These are phyloP conservation scores for Dictyophora rubrovolvata DNA, from an alignment of 768 basidiomycete species.

Conservation along the genomic window DNA sequence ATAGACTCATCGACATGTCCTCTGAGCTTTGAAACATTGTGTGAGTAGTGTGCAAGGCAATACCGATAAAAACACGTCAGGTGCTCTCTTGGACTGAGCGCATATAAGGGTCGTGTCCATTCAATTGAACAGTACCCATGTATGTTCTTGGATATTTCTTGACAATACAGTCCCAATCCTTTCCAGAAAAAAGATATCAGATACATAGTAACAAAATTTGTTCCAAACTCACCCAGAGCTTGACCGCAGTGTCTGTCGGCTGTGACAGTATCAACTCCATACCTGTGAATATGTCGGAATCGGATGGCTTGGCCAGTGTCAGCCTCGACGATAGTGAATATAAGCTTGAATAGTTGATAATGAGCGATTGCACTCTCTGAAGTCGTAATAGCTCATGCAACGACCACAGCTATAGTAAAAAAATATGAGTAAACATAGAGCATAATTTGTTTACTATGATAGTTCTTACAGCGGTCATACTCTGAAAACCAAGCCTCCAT, in stretches of 20 bases:
- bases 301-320: slow-evolving; percentile 15
- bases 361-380: slow-evolving; percentile 20
- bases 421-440: no score
- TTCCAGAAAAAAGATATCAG: no score
- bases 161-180: slow-evolving; percentile 16
- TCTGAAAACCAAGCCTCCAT: slow-evolving; percentile 13
- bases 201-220: no score
- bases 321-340: slow-evolving; percentile 13
- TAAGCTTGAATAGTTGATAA: no score
- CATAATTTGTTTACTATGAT: no score
- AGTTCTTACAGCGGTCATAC: no score
- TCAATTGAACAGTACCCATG: slow-evolving; percentile 8
- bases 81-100: slow-evolving; percentile 23
- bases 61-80: slow-evolving; percentile 16
- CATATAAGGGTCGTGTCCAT: slow-evolving; percentile 6
- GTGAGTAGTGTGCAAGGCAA: slow-evolving; percentile 17
- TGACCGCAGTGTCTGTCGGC: slow-evolving; percentile 21
- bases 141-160: slow-evolving; percentile 5
- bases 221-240: background rate
- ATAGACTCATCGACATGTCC: background rate
- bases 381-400: slow-evolving; percentile 18
- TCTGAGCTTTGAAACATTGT: slow-evolving; percentile 15
- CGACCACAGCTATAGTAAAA: slow-evolving; percentile 14
- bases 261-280: slow-evolving; percentile 14
- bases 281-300: slow-evolving; percentile 18